These are phyloP conservation scores for Gossypium laxum DNA, from an alignment of 441 rosid genomes.

Conservation along the genomic window DNA sequence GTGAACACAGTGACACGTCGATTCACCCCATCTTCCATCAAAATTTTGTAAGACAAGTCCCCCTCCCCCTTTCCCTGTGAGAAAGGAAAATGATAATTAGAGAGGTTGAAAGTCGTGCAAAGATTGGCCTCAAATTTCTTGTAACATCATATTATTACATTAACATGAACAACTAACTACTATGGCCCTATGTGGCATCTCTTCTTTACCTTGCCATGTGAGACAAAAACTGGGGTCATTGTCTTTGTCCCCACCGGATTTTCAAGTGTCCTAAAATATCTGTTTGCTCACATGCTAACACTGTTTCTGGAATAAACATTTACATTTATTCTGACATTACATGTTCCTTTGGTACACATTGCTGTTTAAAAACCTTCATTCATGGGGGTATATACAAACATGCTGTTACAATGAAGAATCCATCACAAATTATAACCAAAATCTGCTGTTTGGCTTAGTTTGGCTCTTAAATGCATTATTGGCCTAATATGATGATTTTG, in stretches of 20 bases:
- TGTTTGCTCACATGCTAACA: constrained; percentile 22
- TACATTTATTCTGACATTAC: neutral
- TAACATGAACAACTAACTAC: neutral
- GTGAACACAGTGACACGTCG: constrained; percentile 20
- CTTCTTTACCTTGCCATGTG: neutral
- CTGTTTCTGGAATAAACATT: neutral
- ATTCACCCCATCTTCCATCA: neutral
- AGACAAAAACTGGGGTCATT: neutral
- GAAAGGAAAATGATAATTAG: constrained; percentile 9
- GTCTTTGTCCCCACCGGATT: neutral
- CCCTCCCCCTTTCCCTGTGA: neutral
- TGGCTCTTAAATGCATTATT: neutral
- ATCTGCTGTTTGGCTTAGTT: neutral
- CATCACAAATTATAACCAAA: neutral
- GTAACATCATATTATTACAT: neutral
- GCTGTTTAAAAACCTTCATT: too few relatives aligned
- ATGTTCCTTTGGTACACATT: neutral
- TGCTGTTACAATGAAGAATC: neutral
- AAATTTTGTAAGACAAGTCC: neutral
- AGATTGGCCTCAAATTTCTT: neutral
- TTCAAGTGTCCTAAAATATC: constrained; percentile 14
- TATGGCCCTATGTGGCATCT: neutral
- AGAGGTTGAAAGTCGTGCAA: constrained; percentile 15
- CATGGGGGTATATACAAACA: neutral
- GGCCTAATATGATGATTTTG: neutral